A percentile compares a stretch with the other conserved stretches of the same genome.
Evolutionary conservation across 805 yeast genomes (phyloP).

Genomic region (Hanseniaspora valbyensis): DNA sequence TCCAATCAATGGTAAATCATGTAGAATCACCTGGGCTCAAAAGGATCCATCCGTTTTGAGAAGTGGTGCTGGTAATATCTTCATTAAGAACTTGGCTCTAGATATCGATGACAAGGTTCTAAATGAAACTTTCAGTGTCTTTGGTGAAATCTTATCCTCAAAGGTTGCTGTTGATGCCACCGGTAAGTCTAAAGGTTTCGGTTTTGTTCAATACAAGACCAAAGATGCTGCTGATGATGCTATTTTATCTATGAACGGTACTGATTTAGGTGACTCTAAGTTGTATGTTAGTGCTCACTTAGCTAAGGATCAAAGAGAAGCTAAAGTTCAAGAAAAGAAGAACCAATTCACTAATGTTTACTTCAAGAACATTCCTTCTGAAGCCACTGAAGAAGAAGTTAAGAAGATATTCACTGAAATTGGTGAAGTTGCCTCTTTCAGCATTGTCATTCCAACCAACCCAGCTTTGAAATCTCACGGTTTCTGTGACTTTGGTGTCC

Average conservation of each 20-base stretch:
- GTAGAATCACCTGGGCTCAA: constrained; percentile 99
- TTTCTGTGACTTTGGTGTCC: constrained; percentile 81
- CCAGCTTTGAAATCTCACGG: constrained; percentile 85
- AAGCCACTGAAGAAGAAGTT: constrained; percentile 60
- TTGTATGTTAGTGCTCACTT: constrained; percentile 93
- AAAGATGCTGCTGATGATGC: constrained; percentile 90
- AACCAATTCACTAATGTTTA: constrained; percentile 92
- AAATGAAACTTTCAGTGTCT: constrained; percentile 94
- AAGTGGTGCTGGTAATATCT: constrained; percentile 92
- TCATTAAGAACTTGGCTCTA: constrained; percentile 96
- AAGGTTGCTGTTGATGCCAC: constrained; percentile 91
- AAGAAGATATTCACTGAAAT: constrained; percentile 55
- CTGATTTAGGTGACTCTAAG: constrained; percentile 84
- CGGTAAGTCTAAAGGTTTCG: constrained; percentile 90
- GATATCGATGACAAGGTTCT: constrained; percentile 97
- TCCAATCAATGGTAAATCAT: constrained; percentile 85
- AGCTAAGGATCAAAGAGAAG: constrained; percentile 85
- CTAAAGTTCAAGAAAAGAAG: constrained; percentile 79
- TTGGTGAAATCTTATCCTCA: constrained; percentile 91
- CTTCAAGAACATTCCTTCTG: constrained; percentile 77
- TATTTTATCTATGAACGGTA: constrained; percentile 94
- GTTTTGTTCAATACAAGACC: constrained; percentile 92
- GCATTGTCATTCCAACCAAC: constrained; percentile 74
- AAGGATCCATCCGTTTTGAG: constrained; percentile 94
- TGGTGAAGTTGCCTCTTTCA: constrained; percentile 77